Evolutionary conservation across 208 protist genomes (phyloP).

Genomic region (Acanthamoeba lugdunensis): DNA sequence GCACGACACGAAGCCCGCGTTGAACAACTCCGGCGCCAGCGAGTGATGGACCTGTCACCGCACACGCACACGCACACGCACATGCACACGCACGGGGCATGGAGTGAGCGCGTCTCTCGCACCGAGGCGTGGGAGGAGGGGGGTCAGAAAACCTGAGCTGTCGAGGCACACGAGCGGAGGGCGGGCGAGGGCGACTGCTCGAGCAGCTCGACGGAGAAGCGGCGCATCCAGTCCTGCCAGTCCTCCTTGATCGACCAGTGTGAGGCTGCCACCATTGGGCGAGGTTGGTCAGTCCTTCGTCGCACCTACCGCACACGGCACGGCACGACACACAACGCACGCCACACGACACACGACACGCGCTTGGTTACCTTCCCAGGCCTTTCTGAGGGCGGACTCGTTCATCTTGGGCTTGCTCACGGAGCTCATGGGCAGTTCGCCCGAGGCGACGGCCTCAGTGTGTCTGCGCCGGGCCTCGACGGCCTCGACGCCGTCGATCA

Average conservation of each 20-base stretch:
- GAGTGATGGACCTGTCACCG: constrained; percentile 74
- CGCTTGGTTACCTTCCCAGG: constrained; percentile 83
- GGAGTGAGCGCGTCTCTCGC: too few relatives aligned
- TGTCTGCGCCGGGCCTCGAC: background rate
- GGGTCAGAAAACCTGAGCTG: too few relatives aligned
- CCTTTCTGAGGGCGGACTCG: constrained; percentile 85
- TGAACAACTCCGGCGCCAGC: constrained; percentile 91
- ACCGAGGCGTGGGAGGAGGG: too few relatives aligned
- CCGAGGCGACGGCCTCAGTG: background rate
- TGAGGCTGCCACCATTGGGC: background rate
- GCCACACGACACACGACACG: too few relatives aligned
- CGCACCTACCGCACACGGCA: too few relatives aligned
- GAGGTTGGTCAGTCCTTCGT: too few relatives aligned
- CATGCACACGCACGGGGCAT: too few relatives aligned
- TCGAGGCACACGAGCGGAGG: constrained; percentile 86
- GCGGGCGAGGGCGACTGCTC: constrained; percentile 91
- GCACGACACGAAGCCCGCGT: constrained; percentile 92
- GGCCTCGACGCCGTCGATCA: background rate
- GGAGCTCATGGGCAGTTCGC: constrained; percentile 1
- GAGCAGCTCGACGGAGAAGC: constrained; percentile 91
- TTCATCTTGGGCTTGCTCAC: constrained; percentile 78
- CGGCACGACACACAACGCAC: too few relatives aligned
- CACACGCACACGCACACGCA: too few relatives aligned
- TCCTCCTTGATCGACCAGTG: constrained; percentile 3
- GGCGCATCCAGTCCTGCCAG: constrained; percentile 89